phyloP scores from a whole-genome alignment of 2,329 filamentous ascomycete genomes.

The Tolypocladium nubicola region DNA sequence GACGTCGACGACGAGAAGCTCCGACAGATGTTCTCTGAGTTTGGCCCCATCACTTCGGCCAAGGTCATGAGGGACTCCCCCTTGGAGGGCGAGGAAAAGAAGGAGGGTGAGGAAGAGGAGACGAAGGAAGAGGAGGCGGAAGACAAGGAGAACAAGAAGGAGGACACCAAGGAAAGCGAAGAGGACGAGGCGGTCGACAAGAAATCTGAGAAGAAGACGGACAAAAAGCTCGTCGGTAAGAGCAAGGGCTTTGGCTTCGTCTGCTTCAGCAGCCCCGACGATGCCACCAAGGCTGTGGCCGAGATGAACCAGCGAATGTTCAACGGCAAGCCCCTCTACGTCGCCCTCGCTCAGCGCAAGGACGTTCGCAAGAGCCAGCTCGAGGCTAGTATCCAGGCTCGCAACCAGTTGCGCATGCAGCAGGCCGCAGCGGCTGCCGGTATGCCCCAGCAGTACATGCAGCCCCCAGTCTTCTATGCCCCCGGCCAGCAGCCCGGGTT shows the following conservation, averaged over 20 bases:
- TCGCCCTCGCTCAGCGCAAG: constrained; percentile 97
- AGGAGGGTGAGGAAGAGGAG: constrained; percentile 42
- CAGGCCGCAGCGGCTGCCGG: constrained; percentile 86
- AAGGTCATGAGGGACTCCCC: constrained; percentile 94
- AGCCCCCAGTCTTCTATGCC: constrained; percentile 84
- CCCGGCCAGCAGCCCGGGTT: constrained; percentile 68
- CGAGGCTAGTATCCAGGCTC: constrained; percentile 97
- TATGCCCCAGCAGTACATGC: constrained; percentile 82
- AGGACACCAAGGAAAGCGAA: constrained; percentile 33
- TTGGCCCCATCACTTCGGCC: constrained; percentile 91
- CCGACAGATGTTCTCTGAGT: constrained; percentile 82
- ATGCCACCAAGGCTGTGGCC: constrained; percentile 96
- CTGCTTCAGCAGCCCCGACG: constrained; percentile 98
- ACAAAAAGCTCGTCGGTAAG: constrained; percentile 81
- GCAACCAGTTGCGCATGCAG: constrained; percentile 97
- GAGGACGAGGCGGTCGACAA: constrained; percentile 38
- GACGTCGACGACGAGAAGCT: constrained; percentile 98
- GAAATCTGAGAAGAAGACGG: constrained; percentile 46
- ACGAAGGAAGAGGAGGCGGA: constrained; percentile 41
- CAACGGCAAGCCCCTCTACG: constrained; percentile 91
- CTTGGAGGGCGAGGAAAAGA: constrained; percentile 43
- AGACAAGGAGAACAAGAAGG: constrained; percentile 32
- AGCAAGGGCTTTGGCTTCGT: constrained; percentile 99
- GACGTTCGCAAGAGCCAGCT: constrained; percentile 99
- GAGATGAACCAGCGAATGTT: constrained; percentile 99